Evolutionary conservation across 2,329 filamentous ascomycete species (phyloP), one percentile per base, ranked within the genome.

Genomic region (Colletotrichum graminicola): DNA sequence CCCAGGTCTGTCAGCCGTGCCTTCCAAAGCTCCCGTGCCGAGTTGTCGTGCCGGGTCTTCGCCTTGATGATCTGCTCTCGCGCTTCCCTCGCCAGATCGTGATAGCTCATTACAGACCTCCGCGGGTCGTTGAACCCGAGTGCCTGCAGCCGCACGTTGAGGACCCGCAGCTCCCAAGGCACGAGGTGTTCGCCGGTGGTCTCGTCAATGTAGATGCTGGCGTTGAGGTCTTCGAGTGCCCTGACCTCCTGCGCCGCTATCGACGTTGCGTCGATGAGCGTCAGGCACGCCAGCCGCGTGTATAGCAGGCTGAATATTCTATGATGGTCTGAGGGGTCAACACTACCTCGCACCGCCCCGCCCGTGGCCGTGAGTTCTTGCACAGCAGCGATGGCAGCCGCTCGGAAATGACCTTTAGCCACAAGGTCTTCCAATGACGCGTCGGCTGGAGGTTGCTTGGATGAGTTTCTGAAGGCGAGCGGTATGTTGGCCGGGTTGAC

Each of bases 71-170:
- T 84, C 67, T 88, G 86, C 2, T 84, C 83, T 23, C 94, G 86
- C 2, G 93, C 94, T 80, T 97, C 94, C 11, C 93, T 83, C 0
- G 92, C 94, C 2, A 98, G 87, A 73, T 97, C 94, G 78, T 97
- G 97, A 79, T 97, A 94, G 55, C 93, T 93, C 86, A 96, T 95
- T 68, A 99, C 91, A 4, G 93, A 93, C 73, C 95, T 88, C 5
- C 95, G 88, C 61, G 91, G 89, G 80, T 99, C 96, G 5, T 92
- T 92, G 74, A 96, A 97, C 1, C 94, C 94, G 56, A 97, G 88
- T 0, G 93, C 94, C 75, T 97, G 94, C 26, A 98, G 86, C 1
- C 95, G 89, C 11, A 98, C 92, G 8, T 92, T 91, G 21, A 98
- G 86, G 3, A 98, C 88, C 8, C 96, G 90, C 63, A 99, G 86